Conservation (phyloP, 768 basidiomycete genomes). For the Kwoniella sp. region DNA sequence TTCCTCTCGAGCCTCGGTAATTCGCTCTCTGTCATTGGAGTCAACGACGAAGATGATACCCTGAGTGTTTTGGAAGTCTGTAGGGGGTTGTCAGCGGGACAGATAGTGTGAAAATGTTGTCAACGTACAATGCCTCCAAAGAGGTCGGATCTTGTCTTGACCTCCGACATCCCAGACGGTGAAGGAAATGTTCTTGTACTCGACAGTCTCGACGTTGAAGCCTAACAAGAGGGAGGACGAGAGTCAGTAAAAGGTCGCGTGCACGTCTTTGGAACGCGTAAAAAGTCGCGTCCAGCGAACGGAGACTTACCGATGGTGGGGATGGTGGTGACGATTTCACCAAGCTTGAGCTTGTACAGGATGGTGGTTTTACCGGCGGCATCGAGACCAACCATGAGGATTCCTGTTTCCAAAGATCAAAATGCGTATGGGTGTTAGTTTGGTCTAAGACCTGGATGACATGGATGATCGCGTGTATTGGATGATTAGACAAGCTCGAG, state of each 20-base stretch:
- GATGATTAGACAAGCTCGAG: constrained; percentile 36
- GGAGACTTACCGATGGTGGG: constrained; percentile 88
- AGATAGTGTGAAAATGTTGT: background rate
- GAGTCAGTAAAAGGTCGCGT: background rate
- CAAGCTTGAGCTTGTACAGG: constrained; percentile 98
- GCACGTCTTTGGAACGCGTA: constrained; percentile 25
- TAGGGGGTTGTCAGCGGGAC: constrained; percentile 1
- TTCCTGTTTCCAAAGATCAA: constrained; percentile 66
- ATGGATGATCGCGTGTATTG: constrained; percentile 17
- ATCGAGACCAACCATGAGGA: constrained; percentile 99
- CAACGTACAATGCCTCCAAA: constrained; percentile 98
- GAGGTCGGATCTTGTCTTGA: constrained; percentile 99
- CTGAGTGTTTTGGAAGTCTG: constrained; percentile 99
- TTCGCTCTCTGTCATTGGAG: constrained; percentile 99
- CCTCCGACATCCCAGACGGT: constrained; percentile 99
- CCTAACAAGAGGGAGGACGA: constrained; percentile 61
- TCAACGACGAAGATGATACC: constrained; percentile 99
- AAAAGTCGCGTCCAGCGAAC: background rate
- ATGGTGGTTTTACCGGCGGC: constrained; percentile 97
- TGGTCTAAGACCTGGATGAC: background rate
- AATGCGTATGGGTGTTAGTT: background rate
- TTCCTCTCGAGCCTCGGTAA: constrained; percentile 97
- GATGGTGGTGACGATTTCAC: constrained; percentile 99
- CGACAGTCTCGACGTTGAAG: constrained; percentile 99
- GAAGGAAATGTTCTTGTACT: constrained; percentile 99